Percentiles rank a stretch among this genome's conserved stretches.
phyloP scores from a whole-genome alignment of 768 basidiomycete genomes.

The Auricularia auricula-judae region DNA sequence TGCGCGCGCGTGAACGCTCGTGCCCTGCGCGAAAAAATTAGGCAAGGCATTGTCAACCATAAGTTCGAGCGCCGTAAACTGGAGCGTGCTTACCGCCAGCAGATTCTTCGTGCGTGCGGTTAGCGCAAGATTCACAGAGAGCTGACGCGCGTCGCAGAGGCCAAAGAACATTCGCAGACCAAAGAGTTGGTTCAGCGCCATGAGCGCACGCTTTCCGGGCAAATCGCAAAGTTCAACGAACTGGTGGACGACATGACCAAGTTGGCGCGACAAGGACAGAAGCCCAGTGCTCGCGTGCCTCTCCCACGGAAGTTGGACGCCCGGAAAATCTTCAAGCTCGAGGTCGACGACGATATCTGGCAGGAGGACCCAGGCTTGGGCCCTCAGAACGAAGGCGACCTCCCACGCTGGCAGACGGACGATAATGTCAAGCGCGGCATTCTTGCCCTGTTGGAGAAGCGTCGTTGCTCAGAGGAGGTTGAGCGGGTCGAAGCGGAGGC shows the following conservation, averaged over 20 bases:
- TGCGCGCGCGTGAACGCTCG: background rate
- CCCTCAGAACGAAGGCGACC: background rate
- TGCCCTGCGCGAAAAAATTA: background rate
- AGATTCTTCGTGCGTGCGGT: background rate
- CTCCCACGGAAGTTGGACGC: background rate
- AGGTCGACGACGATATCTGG: background rate
- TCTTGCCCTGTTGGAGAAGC: background rate
- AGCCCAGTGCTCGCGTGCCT: background rate
- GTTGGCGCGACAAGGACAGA: background rate
- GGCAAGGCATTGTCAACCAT: background rate
- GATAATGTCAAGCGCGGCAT: background rate
- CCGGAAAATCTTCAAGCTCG: background rate
- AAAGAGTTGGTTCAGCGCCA: background rate
- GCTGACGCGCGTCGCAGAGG: background rate
- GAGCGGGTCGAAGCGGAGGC: background rate
- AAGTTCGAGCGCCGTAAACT: background rate
- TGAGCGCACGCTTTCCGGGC: background rate
- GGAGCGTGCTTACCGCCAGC: background rate
- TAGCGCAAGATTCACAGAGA: background rate
- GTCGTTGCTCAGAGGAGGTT: background rate
- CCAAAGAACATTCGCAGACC: background rate
- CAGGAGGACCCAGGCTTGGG: background rate
- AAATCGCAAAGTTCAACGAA: background rate
- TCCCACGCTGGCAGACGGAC: background rate
- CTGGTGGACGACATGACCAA: background rate